Percentiles rank a stretch among this genome's conserved stretches.
Conservation (phyloP, 257 asterid genomes). For the Solanum medicagineum region DNA sequence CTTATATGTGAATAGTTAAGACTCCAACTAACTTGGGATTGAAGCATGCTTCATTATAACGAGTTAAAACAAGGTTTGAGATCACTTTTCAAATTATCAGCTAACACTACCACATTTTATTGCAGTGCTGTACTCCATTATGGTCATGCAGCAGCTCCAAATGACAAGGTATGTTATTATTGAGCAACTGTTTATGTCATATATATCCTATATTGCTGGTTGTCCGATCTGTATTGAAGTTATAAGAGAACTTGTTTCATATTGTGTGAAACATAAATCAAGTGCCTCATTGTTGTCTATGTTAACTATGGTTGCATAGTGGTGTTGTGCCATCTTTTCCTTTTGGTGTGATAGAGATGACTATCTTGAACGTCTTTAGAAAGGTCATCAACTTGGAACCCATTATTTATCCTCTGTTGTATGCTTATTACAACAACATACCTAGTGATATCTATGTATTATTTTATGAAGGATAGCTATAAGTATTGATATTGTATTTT, state of each 20-base stretch:
- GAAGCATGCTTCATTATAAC: neutral
- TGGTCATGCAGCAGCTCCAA: constrained; percentile 99
- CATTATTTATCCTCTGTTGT: neutral
- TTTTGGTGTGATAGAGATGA: neutral
- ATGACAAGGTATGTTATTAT: constrained; percentile 60
- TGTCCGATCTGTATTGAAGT: neutral
- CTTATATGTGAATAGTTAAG: neutral
- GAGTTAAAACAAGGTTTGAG: neutral
- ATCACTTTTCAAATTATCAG: constrained; percentile 4
- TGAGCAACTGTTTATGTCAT: neutral
- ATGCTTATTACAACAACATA: neutral
- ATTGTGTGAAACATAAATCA: neutral
- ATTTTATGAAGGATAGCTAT: neutral
- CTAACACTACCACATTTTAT: constrained; percentile 8
- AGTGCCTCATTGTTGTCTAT: neutral
- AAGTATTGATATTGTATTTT: neutral
- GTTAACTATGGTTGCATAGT: neutral
- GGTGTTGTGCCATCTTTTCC: neutral
- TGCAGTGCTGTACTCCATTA: constrained; percentile 89
- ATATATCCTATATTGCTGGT: neutral
- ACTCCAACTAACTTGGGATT: neutral
- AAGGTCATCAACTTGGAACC: neutral
- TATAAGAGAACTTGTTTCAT: neutral
- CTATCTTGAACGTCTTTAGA: neutral
- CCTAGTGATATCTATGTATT: too few relatives aligned